These are phyloP conservation scores for Suillus fuscotomentosus DNA, from an alignment of 768 basidiomycete genomes.

Conservation along the genomic window DNA sequence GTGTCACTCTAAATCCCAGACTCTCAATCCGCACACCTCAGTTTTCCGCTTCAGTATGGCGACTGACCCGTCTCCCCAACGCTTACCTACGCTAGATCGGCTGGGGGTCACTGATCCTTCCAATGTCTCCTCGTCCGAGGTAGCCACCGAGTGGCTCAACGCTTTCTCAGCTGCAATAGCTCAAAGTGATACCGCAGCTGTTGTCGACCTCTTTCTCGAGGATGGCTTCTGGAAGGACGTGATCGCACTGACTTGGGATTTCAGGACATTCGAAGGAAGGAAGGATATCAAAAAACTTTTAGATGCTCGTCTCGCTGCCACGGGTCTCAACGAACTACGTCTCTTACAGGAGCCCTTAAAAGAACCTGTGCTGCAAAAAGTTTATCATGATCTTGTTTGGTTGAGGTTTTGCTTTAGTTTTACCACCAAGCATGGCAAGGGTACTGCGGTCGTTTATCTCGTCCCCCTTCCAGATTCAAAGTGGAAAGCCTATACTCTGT, in stretches of 20 bases:
- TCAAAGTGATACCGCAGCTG: slow-evolving; percentile 14
- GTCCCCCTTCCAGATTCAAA: slow-evolving; percentile 39
- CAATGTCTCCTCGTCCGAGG: slow-evolving; percentile 16
- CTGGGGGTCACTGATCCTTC: slow-evolving; percentile 23
- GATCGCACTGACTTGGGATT: slow-evolving; percentile 53
- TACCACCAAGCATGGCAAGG: slow-evolving; percentile 45
- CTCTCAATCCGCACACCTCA: neutral
- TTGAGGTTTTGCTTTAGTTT: slow-evolving; percentile 57
- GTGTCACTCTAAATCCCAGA: no score
- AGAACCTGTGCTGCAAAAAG: slow-evolving; percentile 33
- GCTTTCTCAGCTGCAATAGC: slow-evolving; percentile 22
- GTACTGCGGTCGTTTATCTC: slow-evolving; percentile 53
- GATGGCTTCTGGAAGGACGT: slow-evolving; percentile 51
- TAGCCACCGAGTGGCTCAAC: slow-evolving; percentile 25
- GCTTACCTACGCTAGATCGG: slow-evolving; percentile 28
- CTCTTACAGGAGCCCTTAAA: slow-evolving; percentile 24
- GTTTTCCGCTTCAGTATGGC: neutral
- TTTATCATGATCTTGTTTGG: slow-evolving; percentile 58
- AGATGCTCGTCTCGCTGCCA: slow-evolving; percentile 34
- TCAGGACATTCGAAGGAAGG: slow-evolving; percentile 46
- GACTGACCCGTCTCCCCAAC: slow-evolving; percentile 17
- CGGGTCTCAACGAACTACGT: slow-evolving; percentile 15
- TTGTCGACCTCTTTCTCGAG: slow-evolving; percentile 27
- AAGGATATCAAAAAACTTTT: slow-evolving; percentile 39
- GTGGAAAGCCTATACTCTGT: slow-evolving; percentile 64